These are phyloP conservation scores for Hordeum pubiflorum DNA, from an alignment of 202 grass and related monocot species.

Conservation along the genomic window DNA sequence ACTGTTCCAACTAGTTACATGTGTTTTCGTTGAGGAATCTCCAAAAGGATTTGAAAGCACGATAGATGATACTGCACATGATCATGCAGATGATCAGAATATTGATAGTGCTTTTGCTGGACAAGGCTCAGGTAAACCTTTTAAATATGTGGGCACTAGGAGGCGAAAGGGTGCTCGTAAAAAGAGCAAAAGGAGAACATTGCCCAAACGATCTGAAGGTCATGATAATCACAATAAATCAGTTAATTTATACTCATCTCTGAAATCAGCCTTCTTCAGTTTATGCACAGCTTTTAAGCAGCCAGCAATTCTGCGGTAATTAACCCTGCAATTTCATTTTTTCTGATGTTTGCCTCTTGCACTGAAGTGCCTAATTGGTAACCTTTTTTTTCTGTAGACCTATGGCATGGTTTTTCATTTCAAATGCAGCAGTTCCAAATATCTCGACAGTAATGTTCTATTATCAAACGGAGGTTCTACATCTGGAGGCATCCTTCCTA, in stretches of 20 bases:
- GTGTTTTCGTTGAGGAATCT: conserved; percentile 48
- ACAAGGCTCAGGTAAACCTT: conserved; percentile 19
- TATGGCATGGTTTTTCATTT: conserved; percentile 87
- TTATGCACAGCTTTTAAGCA: conserved; percentile 58
- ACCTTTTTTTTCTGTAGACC: conserved; percentile 36
- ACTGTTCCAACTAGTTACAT: conserved; percentile 59
- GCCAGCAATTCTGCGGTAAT: conserved; percentile 55
- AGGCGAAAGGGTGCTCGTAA: conserved; percentile 32
- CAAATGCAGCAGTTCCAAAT: conserved; percentile 62
- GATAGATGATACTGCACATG: background rate
- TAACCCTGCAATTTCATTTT: conserved; percentile 15
- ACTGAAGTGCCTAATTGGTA: background rate
- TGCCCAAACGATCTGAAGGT: conserved; percentile 21
- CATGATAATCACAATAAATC: conserved; percentile 17
- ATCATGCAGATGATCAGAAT: conserved; percentile 23
- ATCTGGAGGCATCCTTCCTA: conserved; percentile 71
- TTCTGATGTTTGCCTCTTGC: background rate
- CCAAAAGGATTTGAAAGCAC: conserved; percentile 21
- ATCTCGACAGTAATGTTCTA: conserved; percentile 85
- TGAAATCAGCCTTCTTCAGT: conserved; percentile 45
- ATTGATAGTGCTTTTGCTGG: conserved; percentile 7
- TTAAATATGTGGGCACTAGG: conserved; percentile 28
- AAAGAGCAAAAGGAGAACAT: conserved; percentile 36
- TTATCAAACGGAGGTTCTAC: conserved; percentile 68
- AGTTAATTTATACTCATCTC: conserved; percentile 31